These are phyloP conservation scores for Chlamydomonas schloesseri DNA, from an alignment of 139 green algal genomes.

Conservation along the genomic window DNA sequence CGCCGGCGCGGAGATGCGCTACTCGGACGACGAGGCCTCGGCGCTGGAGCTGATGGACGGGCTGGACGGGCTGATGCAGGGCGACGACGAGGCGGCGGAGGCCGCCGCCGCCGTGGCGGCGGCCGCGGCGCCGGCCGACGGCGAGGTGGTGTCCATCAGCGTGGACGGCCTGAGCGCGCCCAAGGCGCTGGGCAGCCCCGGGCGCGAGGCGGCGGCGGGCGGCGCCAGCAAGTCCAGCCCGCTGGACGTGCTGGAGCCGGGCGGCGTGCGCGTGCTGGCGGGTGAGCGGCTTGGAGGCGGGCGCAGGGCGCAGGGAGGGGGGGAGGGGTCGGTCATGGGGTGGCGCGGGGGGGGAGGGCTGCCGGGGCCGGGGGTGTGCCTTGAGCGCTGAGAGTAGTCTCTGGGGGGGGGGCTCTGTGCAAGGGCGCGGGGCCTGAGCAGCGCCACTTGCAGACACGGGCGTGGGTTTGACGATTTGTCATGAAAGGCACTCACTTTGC, in stretches of 20 bases:
- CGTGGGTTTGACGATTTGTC: too few relatives aligned
- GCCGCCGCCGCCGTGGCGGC: slow-evolving; percentile 11
- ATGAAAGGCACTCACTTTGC: too few relatives aligned
- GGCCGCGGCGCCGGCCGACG: slow-evolving; percentile 5
- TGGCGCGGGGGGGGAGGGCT: too few relatives aligned
- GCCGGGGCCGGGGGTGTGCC: too few relatives aligned
- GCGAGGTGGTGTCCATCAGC: slow-evolving; percentile 42
- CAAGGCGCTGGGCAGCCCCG: background rate
- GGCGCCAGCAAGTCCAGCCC: background rate
- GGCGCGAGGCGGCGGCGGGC: background rate
- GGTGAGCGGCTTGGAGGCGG: too few relatives aligned
- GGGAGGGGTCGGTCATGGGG: too few relatives aligned
- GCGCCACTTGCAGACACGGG: too few relatives aligned
- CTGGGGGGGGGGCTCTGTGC: too few relatives aligned
- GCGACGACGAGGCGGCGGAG: slow-evolving; percentile 30
- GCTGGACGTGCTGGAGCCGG: slow-evolving; percentile 27
- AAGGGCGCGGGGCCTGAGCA: too few relatives aligned
- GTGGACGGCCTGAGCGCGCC: slow-evolving; percentile 12
- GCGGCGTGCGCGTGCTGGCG: slow-evolving; percentile 63
- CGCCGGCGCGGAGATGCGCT: slow-evolving; percentile 33
- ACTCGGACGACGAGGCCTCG: slow-evolving; percentile 32
- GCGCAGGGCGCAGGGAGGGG: too few relatives aligned
- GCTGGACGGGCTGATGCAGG: slow-evolving; percentile 23
- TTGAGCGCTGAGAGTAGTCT: too few relatives aligned
- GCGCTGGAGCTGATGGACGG: slow-evolving; percentile 27